These are phyloP conservation scores for Lachnellula arida DNA, from an alignment of 2,329 filamentous ascomycete species.

Conservation along the genomic window DNA sequence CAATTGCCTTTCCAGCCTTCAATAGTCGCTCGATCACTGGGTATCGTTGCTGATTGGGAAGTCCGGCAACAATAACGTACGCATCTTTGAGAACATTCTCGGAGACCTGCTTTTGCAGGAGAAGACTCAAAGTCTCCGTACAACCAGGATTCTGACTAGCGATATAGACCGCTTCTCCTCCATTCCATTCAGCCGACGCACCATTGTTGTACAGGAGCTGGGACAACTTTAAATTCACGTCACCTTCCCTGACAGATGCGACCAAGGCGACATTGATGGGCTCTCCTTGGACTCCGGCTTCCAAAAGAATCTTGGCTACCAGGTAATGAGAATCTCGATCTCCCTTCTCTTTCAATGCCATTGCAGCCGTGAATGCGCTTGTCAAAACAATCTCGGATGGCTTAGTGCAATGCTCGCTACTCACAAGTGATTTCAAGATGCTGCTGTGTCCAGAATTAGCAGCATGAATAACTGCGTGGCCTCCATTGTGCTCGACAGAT, in stretches of 20 bases:
- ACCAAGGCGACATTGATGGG: conserved; percentile 10
- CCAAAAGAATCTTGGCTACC: conserved; percentile 9
- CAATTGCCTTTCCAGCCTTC: conserved; percentile 15
- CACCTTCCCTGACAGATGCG: conserved; percentile 12
- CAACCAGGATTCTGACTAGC: conserved; percentile 5
- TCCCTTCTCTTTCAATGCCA: conserved; percentile 4
- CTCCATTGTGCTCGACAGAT: conserved; percentile 9
- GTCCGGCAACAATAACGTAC: conserved; percentile 3
- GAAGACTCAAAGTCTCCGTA: conserved; percentile 8
- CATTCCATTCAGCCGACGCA: conserved; percentile 15
- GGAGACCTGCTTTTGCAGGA: conserved; percentile 3
- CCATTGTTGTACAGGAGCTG: conserved; percentile 7
- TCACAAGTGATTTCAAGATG: conserved; percentile 8
- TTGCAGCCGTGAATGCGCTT: conserved; percentile 11
- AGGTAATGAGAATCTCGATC: conserved; percentile 3
- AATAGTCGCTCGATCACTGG: conserved; percentile 10
- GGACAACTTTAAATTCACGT: conserved; percentile 4
- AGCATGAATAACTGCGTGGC: conserved; percentile 8
- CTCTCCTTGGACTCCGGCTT: conserved; percentile 13
- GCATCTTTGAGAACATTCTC: conserved; percentile 8
- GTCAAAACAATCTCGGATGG: conserved; percentile 6
- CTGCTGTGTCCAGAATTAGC: conserved; percentile 8
- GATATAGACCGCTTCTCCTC: conserved; percentile 11
- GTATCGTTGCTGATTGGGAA: conserved; percentile 8
- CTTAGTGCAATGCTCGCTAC: conserved; percentile 3